Base-by-base conservation (phyloP, 2,329 filamentous ascomycete genomes). In the Penicillium sp. region DNA sequence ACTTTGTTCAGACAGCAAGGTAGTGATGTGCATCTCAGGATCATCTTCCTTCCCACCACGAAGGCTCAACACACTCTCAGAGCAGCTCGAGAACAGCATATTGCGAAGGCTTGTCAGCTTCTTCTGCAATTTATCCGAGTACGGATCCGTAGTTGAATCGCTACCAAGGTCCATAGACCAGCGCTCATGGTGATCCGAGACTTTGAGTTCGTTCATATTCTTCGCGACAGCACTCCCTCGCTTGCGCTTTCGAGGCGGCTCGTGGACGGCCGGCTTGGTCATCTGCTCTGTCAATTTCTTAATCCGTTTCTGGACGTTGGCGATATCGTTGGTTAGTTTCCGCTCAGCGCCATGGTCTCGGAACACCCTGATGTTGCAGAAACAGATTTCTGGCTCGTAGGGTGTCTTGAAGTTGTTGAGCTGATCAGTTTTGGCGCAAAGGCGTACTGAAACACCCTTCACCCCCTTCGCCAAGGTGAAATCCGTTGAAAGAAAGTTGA, bases 391-490 rank as follows among this genome's bases (percentile, higher is more conserved):
- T 0, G 60, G 18, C 22, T 54, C 7, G n/a, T n/a, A 22, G 19
- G 80, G 75, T 6, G 24, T 18, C 0, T 82, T 76, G 2, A 91
- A 60, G 22, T 44, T 44, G 22, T 44, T 44, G 10, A 49, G 13
- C 6, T 86, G 76, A 60, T 88, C 89, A 0, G 93, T 96, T 76
- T 96, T 96, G 19, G 91, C 87, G 74, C 92, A 96, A 1, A 96
- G 83, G 50, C 93, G 83, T 6, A 96, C 91, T 0, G 93, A 91
- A 63, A 96, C 96, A 24, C 93, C 93, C 76, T 96, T 96, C 52
- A 97, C 93, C 40, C 93, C 93, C 71, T 97, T 97, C 19, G 93
- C 96, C 70, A 96, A 92, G 75, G 92, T 96, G 73, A 97, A 97
- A 72, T 97, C 93, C 14, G 93, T 97, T 0, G 93, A 97, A 0